phyloP scores from a whole-genome alignment of 2,329 filamentous ascomycete genomes.

The Penicillium expansum region DNA sequence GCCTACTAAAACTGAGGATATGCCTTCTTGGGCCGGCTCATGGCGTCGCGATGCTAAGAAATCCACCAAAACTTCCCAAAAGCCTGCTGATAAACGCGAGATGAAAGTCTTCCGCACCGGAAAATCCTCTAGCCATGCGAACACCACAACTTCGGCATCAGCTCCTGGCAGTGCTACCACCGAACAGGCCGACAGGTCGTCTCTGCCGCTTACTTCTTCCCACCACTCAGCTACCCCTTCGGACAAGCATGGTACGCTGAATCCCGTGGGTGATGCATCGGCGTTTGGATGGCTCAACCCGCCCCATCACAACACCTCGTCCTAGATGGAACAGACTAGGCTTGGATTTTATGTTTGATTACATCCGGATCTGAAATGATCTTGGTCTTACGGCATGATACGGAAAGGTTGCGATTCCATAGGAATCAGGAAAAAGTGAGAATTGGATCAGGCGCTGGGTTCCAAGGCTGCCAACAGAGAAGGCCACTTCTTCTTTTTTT shows the following conservation, averaged over 20 bases:
- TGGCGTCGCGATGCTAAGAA: conserved; percentile 58
- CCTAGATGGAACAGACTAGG: conserved; percentile 29
- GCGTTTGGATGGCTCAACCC: conserved; percentile 89
- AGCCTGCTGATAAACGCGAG: conserved; percentile 51
- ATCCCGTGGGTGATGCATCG: conserved; percentile 87
- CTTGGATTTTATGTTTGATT: conserved; percentile 6
- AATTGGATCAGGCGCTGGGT: not conserved
- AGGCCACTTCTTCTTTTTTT: not conserved
- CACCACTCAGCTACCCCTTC: conserved; percentile 21
- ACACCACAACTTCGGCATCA: conserved; percentile 23
- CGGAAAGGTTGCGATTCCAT: not conserved
- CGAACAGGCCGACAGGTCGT: conserved; percentile 12
- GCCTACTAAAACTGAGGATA: conserved; percentile 29
- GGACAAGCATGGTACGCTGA: conserved; percentile 52
- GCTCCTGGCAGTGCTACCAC: conserved; percentile 11
- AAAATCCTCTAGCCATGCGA: conserved; percentile 54
- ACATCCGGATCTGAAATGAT: conserved; percentile 1
- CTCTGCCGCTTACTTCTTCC: conserved; percentile 7
- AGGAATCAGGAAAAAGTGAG: not conserved
- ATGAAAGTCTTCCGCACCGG: conserved; percentile 90
- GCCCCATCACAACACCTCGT: conserved; percentile 22
- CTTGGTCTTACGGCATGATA: not conserved
- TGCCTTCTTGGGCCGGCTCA: conserved; percentile 60
- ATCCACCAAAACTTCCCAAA: conserved; percentile 18
- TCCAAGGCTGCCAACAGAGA: not conserved